phyloP scores from a whole-genome alignment of 2,329 filamentous ascomycete species.

The Metarhizium anisopliae region DNA sequence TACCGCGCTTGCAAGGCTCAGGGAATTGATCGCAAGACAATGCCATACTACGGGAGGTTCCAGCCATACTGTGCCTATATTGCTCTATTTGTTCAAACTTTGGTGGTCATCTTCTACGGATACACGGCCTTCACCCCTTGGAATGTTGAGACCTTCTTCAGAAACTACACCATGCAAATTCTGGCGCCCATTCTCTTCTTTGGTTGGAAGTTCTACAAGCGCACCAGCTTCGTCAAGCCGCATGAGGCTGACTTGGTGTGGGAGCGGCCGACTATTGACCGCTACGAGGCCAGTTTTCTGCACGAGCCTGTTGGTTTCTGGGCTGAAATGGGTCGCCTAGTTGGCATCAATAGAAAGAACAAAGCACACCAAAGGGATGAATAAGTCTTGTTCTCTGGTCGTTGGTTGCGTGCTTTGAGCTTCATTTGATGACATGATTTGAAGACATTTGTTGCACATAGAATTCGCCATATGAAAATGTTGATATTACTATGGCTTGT shows the following conservation, averaged over 20 bases:
- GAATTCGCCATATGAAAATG: not conserved
- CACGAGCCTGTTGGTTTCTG: slow-evolving; percentile 44
- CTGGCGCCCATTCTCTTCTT: slow-evolving; percentile 44
- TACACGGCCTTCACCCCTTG: slow-evolving; percentile 45
- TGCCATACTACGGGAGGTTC: slow-evolving; percentile 50
- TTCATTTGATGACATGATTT: not conserved
- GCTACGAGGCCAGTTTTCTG: slow-evolving; percentile 44
- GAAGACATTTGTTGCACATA: not conserved
- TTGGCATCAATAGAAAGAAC: slow-evolving; percentile 26
- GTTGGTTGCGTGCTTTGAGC: not conserved
- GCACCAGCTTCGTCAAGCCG: slow-evolving; percentile 44
- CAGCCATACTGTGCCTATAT: slow-evolving; percentile 50
- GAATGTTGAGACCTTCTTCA: slow-evolving; percentile 36
- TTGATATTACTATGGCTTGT: not conserved
- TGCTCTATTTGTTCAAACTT: slow-evolving; percentile 30
- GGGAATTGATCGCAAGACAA: slow-evolving; percentile 37
- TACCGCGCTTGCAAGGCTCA: slow-evolving; percentile 45
- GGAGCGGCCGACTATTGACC: slow-evolving; percentile 51
- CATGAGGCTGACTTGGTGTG: slow-evolving; percentile 50
- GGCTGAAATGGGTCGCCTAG: slow-evolving; percentile 39
- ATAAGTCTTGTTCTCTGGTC: not conserved
- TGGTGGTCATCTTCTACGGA: slow-evolving; percentile 43
- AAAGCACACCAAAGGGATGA: slow-evolving; percentile 9
- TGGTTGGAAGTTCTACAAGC: slow-evolving; percentile 55
- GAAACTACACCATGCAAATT: slow-evolving; percentile 49